Base-by-base conservation (phyloP, 2,329 filamentous ascomycete species). In the Talaromyces sp. region DNA sequence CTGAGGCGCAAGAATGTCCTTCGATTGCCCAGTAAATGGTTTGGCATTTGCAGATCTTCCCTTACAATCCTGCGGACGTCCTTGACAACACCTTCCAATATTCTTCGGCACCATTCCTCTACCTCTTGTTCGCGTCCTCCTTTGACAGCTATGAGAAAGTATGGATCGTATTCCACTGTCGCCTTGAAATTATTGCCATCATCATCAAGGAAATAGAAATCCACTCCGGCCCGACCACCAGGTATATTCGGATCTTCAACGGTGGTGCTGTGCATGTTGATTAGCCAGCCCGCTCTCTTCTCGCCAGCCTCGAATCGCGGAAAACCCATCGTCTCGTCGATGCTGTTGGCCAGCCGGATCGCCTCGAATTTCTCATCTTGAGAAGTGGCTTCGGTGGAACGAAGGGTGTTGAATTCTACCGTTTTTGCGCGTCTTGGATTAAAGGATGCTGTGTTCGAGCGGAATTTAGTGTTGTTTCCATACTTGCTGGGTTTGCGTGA, bases 311-410 rank as follows among this genome's bases (percentile, higher is more conserved):
- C 96, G 74, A 93, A 97, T 58, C 93, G 89, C 37, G 88, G 84
- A 75, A 99, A 99, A 60, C 95, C 96, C 87, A 98, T 95, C 66
- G 85, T 84, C 80, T 98, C 95, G 80, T 99, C 96, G 73, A 99
- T 97, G 71, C 83, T 86, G 78, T 96, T 87, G 35, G 92, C 92
- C 58, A 96, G 85, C 62, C 87, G 87, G 54, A 88, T 89, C 40
- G 92, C 88, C 78, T 99, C 93, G 78, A 91, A 87, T 76, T 92
- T 96, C 77, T 99, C 95, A 82, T 96, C 92, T 70, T 91, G 87
- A 7, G 93, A 96, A 0, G 92, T 98, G 59, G 86, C 88, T 81
- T 99, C 96, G 61, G 86, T 87, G 62, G 89, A 86, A 48, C 89
- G 83, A 56, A 90, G 80, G 28, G 87, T 86, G 7, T 89, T 88